phyloP scores from a whole-genome alignment of 352 stramenopile species.

The Achlya hypogyna region DNA sequence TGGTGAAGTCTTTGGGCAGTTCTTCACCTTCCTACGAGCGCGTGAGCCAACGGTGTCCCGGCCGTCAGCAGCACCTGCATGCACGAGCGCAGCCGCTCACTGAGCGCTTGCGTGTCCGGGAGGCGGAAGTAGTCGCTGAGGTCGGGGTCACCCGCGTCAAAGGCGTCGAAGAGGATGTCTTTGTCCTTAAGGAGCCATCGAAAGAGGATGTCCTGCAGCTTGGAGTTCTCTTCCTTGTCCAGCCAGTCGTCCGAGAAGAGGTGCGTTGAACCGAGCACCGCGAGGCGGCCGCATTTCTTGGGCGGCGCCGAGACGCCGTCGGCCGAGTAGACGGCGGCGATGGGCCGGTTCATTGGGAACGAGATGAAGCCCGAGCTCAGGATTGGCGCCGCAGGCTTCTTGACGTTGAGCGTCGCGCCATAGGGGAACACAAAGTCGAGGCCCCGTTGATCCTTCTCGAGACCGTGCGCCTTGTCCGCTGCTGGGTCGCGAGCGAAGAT shows the following conservation, averaged over 20 bases:
- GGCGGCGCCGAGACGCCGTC: constrained; percentile 48
- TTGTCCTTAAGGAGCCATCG: constrained; percentile 88
- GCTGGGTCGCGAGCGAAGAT: constrained; percentile 28
- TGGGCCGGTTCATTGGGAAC: constrained; percentile 91
- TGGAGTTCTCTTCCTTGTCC: constrained; percentile 92
- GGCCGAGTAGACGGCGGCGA: constrained; percentile 86
- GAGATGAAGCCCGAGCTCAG: constrained; percentile 91
- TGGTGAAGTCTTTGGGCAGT: constrained; percentile 91
- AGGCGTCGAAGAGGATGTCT: constrained; percentile 46
- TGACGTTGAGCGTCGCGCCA: constrained; percentile 88
- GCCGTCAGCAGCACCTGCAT: constrained; percentile 51
- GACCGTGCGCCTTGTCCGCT: constrained; percentile 33
- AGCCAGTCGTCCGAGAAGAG: constrained; percentile 94
- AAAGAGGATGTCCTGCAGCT: constrained; percentile 90
- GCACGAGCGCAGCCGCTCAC: constrained; percentile 87
- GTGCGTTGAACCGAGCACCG: constrained; percentile 87
- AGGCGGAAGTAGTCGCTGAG: constrained; percentile 84
- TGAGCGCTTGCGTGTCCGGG: constrained; percentile 90
- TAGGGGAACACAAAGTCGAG: constrained; percentile 95
- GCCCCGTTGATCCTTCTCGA: constrained; percentile 78
- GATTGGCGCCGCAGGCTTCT: constrained; percentile 77
- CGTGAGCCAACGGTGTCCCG: no score
- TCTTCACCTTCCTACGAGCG: constrained; percentile 71
- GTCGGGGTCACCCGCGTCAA: constrained; percentile 75
- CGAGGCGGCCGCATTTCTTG: constrained; percentile 56